These are phyloP conservation scores for Termitomyces sp. DNA, from an alignment of 1,284 basidiomycete genomes.

Conservation along the genomic window DNA sequence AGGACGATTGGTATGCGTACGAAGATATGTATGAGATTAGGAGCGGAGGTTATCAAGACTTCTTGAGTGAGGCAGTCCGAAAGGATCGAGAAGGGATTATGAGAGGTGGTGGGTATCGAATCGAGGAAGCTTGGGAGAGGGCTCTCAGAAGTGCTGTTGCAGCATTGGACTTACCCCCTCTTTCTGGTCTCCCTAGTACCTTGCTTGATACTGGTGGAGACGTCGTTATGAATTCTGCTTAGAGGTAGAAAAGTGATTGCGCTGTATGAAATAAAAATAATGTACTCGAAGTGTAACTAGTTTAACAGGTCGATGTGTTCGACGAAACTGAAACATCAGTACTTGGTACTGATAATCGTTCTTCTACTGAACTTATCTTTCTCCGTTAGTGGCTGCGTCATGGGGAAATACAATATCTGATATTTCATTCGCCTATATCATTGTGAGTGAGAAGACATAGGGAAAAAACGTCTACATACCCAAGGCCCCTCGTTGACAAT, in stretches of 20 bases:
- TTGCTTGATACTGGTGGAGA: conserved; percentile 28
- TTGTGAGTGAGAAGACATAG: background rate
- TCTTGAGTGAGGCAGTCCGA: conserved; percentile 68
- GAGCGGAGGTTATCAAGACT: conserved; percentile 59
- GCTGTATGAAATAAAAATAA: background rate
- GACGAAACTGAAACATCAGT: conserved; percentile 10
- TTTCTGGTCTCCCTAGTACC: conserved; percentile 25
- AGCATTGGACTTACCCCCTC: conserved; percentile 56
- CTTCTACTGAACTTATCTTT: conserved; percentile 44
- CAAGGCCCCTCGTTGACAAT: conserved; percentile 11
- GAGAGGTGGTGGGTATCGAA: conserved; percentile 78
- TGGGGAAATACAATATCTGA: conserved; percentile 69
- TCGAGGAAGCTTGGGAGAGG: conserved; percentile 84
- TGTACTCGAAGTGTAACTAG: background rate
- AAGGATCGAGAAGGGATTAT: conserved; percentile 77
- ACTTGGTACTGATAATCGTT: conserved; percentile 45
- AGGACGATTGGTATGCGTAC: conserved; percentile 72
- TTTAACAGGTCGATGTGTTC: background rate
- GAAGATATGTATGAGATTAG: conserved; percentile 60
- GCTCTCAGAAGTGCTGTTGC: conserved; percentile 76
- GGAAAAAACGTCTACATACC: conserved; percentile 8
- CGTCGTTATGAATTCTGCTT: conserved; percentile 40
- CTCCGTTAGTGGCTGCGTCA: conserved; percentile 51
- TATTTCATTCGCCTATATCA: conserved; percentile 41
- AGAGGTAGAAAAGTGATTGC: background rate